Evolutionary conservation across 2,329 filamentous ascomycete species (phyloP).

Genomic region (Epichloe sylvatica): DNA sequence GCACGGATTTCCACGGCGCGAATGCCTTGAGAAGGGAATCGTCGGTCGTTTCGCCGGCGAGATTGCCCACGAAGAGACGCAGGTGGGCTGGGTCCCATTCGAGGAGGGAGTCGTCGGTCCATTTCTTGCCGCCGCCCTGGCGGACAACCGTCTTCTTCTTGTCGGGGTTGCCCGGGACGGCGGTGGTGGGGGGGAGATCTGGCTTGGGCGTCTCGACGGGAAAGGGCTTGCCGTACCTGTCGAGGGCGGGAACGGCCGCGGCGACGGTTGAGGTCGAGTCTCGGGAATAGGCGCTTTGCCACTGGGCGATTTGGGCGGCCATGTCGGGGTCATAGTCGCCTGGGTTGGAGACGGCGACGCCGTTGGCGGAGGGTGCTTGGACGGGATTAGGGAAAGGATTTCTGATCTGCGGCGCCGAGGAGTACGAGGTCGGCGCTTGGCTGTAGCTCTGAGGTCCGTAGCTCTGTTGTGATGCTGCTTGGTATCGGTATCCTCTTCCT

Average conservation of each 20-base stretch:
- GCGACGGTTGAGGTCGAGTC: conserved; percentile 12
- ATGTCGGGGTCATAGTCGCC: conserved; percentile 55
- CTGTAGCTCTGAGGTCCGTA: conserved; percentile 15
- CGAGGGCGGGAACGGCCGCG: conserved; percentile 16
- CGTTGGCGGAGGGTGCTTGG: conserved; percentile 17
- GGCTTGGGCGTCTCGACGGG: conserved; percentile 16
- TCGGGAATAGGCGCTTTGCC: conserved; percentile 72
- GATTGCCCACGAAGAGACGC: conserved; percentile 88
- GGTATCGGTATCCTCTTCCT: conserved; percentile 3
- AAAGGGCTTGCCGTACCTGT: conserved; percentile 19
- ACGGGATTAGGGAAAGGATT: conserved; percentile 67
- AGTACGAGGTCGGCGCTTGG: conserved; percentile 28
- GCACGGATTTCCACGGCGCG: conserved; percentile 69
- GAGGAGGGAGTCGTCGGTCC: conserved; percentile 75
- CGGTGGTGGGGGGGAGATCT: conserved; percentile 26
- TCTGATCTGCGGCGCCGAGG: conserved; percentile 47
- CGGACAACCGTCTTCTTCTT: conserved; percentile 80
- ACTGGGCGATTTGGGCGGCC: conserved; percentile 84
- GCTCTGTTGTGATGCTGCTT: conserved; percentile 18
- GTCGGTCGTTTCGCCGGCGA: conserved; percentile 94
- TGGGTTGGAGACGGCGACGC: conserved; percentile 20
- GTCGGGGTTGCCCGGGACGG: conserved; percentile 35
- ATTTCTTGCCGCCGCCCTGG: conserved; percentile 78
- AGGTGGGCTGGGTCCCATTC: conserved; percentile 96
- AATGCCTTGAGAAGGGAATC: conserved; percentile 93